phyloP scores from a whole-genome alignment of 345 rosid genomes.

The Gossypium turneri region DNA sequence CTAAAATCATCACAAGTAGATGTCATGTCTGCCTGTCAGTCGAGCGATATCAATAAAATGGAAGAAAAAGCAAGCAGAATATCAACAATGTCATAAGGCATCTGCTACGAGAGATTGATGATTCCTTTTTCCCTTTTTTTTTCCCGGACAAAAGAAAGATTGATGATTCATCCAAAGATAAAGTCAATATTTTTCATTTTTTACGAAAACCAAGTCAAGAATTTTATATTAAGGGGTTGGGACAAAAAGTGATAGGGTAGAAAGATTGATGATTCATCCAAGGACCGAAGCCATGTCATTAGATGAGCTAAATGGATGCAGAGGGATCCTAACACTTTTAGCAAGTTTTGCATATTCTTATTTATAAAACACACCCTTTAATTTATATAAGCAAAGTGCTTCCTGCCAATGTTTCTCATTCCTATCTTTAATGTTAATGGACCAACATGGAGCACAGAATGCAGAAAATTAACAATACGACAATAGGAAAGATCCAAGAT shows the following conservation, averaged over 20 bases:
- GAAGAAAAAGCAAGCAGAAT: not conserved
- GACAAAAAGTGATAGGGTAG: not conserved
- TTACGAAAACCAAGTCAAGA: too few species aligned
- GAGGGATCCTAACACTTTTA: not conserved
- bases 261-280: not conserved
- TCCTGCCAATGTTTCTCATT: not conserved
- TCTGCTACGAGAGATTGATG: not conserved
- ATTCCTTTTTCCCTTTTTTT: too few species aligned
- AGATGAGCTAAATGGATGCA: not conserved
- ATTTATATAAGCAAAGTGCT: not conserved
- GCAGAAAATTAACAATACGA: conserved; percentile 6
- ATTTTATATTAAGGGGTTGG: not conserved
- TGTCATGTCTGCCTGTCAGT: not conserved
- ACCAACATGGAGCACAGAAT: not conserved
- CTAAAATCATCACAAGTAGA: conserved; percentile 30
- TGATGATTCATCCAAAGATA: too few species aligned
- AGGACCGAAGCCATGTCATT: not conserved
- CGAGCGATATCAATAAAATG: not conserved
- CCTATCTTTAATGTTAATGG: not conserved
- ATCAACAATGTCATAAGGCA: not conserved
- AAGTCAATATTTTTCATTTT: too few species aligned
- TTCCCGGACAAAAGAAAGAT: too few species aligned
- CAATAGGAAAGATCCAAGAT: conserved; percentile 9
- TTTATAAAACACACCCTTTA: not conserved
- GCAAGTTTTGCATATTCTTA: not conserved